Conservation (phyloP, 2,329 filamentous ascomycete species). For the Aspergillus sp. region DNA sequence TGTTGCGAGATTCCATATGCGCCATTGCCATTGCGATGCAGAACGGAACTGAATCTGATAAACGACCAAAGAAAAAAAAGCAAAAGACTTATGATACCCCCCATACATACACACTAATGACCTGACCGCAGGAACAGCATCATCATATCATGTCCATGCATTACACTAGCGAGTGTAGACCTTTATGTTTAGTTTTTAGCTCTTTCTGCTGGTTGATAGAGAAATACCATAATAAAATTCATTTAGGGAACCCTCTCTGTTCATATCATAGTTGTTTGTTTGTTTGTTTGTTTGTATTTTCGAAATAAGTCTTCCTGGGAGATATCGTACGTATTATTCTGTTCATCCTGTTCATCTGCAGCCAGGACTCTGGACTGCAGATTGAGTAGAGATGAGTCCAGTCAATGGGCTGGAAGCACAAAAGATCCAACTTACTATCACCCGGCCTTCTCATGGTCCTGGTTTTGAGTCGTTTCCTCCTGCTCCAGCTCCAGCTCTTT, state of each 20-base stretch:
- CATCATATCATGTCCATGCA: constrained; percentile 6
- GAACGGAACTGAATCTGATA: neutral
- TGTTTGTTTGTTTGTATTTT: neutral
- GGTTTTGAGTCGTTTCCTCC: constrained; percentile 1
- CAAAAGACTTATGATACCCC: neutral
- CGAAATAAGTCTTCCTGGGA: neutral
- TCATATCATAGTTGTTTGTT: neutral
- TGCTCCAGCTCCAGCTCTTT: constrained; percentile 3
- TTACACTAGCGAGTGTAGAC: constrained; percentile 17
- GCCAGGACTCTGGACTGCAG: neutral
- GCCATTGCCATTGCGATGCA: neutral
- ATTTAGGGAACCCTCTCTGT: neutral
- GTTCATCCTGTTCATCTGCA: neutral
- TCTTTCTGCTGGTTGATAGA: constrained; percentile 5
- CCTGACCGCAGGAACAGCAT: constrained; percentile 13
- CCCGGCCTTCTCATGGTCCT: constrained; percentile 1
- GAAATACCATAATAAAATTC: constrained; percentile 4
- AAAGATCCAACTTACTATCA: constrained; percentile 7
- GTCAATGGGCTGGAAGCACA: constrained; percentile 11
- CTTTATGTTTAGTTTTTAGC: constrained; percentile 8
- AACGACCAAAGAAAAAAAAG: neutral
- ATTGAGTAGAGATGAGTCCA: neutral
- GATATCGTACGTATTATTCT: constrained; percentile 1
- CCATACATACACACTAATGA: constrained; percentile 7
- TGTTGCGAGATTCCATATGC: neutral